phyloP scores from a whole-genome alignment of 345 rosid genomes.

The Salix suchowensis region DNA sequence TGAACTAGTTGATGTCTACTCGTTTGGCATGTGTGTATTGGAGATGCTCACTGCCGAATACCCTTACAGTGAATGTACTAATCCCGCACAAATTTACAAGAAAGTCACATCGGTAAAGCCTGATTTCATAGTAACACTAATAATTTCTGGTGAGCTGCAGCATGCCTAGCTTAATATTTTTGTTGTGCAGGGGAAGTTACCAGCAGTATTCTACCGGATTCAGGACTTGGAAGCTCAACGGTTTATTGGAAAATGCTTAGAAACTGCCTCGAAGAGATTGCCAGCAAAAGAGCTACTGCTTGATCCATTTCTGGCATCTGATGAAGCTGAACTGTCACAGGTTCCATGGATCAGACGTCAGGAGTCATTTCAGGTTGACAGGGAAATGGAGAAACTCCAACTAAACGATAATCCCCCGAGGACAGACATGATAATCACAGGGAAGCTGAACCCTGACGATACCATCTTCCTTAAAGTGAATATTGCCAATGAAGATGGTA shows the following conservation, averaged over 20 bases:
- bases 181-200: conserved; percentile 62
- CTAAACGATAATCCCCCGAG: conserved; percentile 40
- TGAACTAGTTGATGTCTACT: conserved; percentile 34
- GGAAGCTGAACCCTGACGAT: conserved; percentile 62
- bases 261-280: conserved; percentile 55
- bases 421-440: conserved; percentile 61
- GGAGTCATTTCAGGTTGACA: conserved; percentile 48
- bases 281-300: conserved; percentile 58
- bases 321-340: conserved; percentile 32
- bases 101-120: conserved; percentile 31
- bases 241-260: conserved; percentile 62
- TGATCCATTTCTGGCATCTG: conserved; percentile 59
- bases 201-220: conserved; percentile 59
- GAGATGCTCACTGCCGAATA: conserved; percentile 32
- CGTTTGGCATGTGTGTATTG: conserved; percentile 33
- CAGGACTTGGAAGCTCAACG: conserved; percentile 56
- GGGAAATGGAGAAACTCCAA: conserved; percentile 46
- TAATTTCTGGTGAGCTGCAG: background rate
- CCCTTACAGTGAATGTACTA: conserved; percentile 31
- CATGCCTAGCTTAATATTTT: background rate
- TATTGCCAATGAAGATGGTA: conserved; percentile 55
- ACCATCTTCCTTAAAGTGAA: conserved; percentile 58
- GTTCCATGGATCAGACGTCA: conserved; percentile 27
- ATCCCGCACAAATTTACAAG: conserved; percentile 39
- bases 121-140: background rate